phyloP scores from a whole-genome alignment of 2,329 filamentous ascomycete species.

The Phialophora expanda region DNA sequence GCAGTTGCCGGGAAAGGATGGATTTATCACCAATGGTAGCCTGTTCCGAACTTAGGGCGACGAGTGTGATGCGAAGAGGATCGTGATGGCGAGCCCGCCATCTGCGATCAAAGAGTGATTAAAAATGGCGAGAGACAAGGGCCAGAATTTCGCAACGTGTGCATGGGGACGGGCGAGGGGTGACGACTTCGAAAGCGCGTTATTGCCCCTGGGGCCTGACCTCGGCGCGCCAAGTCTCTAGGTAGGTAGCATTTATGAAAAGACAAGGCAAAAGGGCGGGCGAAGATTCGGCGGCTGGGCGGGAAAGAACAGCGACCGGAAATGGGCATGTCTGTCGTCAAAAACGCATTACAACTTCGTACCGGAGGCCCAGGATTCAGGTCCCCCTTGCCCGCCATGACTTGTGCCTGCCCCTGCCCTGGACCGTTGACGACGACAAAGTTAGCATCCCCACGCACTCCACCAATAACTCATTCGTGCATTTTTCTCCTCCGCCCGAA shows the following conservation, averaged over 20 bases:
- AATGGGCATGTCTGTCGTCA: background rate
- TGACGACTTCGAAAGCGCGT: background rate
- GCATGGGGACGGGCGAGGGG: background rate
- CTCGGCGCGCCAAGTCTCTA: background rate
- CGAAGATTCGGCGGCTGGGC: background rate
- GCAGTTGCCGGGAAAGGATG: background rate
- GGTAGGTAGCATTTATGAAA: background rate
- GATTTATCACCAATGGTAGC: background rate
- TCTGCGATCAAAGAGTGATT: background rate
- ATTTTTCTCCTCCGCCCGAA: constrained; percentile 7
- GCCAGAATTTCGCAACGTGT: constrained; percentile 1
- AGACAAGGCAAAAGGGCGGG: background rate
- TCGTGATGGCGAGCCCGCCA: background rate
- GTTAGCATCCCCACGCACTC: constrained; percentile 15
- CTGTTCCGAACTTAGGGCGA: background rate
- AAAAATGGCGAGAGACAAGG: background rate
- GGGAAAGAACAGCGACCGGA: background rate
- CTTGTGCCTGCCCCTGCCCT: constrained; percentile 11
- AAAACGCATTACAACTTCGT: constrained; percentile 3
- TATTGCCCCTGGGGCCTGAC: background rate
- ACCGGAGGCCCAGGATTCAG: constrained; percentile 2
- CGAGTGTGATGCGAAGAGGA: constrained; percentile 1
- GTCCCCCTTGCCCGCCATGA: background rate
- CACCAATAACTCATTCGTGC: constrained; percentile 13
- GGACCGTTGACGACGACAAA: constrained; percentile 6